These are phyloP conservation scores for Marchantia paleacea DNA, from an alignment of 225 moss, liverwort and hornwort species.

Conservation along the genomic window DNA sequence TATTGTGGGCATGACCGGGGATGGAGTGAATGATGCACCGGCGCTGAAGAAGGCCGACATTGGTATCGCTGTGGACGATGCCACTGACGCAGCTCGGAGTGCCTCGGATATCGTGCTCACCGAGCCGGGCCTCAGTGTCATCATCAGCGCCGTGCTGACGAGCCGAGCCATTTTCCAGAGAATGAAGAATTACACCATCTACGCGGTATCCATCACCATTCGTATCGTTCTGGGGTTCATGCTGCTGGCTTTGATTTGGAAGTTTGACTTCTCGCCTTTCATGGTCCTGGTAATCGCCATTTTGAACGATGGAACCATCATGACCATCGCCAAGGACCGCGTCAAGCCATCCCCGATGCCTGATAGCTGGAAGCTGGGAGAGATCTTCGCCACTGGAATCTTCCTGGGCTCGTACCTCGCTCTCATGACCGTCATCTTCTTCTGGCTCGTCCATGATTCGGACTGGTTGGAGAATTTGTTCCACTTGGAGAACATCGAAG, in stretches of 20 bases:
- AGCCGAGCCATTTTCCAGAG: constrained; percentile 31
- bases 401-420: constrained; percentile 26
- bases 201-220: constrained; percentile 29
- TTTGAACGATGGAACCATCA: constrained; percentile 36
- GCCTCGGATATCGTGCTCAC: constrained; percentile 31
- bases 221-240: constrained; percentile 26
- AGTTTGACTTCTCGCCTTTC: constrained; percentile 30
- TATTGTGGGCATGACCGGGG: constrained; percentile 27
- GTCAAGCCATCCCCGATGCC: constrained; percentile 31
- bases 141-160: constrained; percentile 26
- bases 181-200: constrained; percentile 37
- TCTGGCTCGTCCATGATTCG: neutral
- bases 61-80: constrained; percentile 29
- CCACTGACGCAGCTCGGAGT: constrained; percentile 29
- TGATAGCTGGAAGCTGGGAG: constrained; percentile 35
- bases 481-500: neutral
- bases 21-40: constrained; percentile 32
- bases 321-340: constrained; percentile 41
- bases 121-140: constrained; percentile 29
- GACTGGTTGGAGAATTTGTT: neutral
- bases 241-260: constrained; percentile 20
- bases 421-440: constrained; percentile 33
- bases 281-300: constrained; percentile 32
- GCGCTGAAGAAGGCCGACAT: constrained; percentile 37
- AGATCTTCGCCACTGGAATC: constrained; percentile 31